Evolutionary conservation across 805 yeast species (phyloP).

Genomic region (Yamadazyma insecticola): DNA sequence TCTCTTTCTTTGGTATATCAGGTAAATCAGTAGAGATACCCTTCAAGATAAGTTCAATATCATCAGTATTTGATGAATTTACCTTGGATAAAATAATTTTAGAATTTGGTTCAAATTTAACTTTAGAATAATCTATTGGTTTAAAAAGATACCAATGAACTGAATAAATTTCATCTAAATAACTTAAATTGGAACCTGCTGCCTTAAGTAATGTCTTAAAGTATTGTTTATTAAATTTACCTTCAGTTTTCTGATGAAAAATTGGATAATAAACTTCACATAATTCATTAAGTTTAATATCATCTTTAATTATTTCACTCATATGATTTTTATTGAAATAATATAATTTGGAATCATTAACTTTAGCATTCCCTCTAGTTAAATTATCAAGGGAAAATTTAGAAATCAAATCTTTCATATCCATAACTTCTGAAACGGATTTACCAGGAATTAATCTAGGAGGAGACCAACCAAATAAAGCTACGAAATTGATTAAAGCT

Average conservation of each 20-base stretch:
- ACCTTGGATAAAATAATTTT: slow-evolving; percentile 9
- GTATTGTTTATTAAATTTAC: slow-evolving; percentile 4
- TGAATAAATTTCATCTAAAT: slow-evolving; percentile 50
- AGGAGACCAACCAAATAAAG: slow-evolving; percentile 94
- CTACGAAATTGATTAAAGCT: slow-evolving; percentile 81
- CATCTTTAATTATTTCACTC: slow-evolving; percentile 1
- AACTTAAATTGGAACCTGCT: slow-evolving; percentile 48
- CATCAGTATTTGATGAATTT: too few species aligned
- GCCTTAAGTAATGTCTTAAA: slow-evolving; percentile 21
- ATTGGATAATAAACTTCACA: not conserved
- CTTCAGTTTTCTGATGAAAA: not conserved
- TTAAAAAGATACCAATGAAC: slow-evolving; percentile 36
- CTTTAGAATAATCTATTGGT: slow-evolving; percentile 8
- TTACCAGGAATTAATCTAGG: slow-evolving; percentile 47
- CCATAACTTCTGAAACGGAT: slow-evolving; percentile 48
- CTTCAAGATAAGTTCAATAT: too few species aligned
- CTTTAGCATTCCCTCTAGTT: slow-evolving; percentile 93
- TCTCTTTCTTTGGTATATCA: slow-evolving; percentile 33
- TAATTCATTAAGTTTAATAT: not conserved
- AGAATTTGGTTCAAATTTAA: slow-evolving; percentile 10
- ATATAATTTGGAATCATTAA: slow-evolving; percentile 68
- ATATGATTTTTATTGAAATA: slow-evolving; percentile 73
- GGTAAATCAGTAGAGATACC: slow-evolving; percentile 8
- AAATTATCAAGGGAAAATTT: slow-evolving; percentile 64
- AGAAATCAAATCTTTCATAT: slow-evolving; percentile 46